phyloP scores from a whole-genome alignment of 805 yeast species.

The Lachancea thermotolerans region DNA sequence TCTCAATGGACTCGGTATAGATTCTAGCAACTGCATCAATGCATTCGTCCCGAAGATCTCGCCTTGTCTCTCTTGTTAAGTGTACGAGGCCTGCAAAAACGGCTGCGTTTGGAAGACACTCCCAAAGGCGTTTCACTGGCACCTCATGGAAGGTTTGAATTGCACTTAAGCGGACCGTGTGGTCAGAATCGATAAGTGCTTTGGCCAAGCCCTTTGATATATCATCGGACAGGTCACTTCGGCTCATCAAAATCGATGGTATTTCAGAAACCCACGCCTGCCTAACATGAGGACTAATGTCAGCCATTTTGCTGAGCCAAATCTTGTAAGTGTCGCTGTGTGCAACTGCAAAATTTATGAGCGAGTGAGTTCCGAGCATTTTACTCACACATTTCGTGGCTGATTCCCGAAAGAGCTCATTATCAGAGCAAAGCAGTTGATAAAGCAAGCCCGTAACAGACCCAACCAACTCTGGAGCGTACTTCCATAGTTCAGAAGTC shows the following conservation, averaged over 20 bases:
- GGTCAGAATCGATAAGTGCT: conserved; percentile 70
- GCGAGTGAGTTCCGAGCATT: conserved; percentile 45
- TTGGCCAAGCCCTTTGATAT: conserved; percentile 53
- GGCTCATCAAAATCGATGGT: conserved; percentile 39
- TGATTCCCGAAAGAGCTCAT: conserved; percentile 50
- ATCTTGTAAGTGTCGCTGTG: conserved; percentile 56
- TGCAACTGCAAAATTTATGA: conserved; percentile 48
- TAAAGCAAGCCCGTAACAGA: conserved; percentile 74
- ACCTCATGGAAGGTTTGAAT: conserved; percentile 45
- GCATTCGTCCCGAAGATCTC: conserved; percentile 55
- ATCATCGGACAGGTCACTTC: conserved; percentile 45
- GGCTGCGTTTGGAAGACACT: conserved; percentile 39
- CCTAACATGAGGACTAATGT: conserved; percentile 58
- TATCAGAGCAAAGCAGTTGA: conserved; percentile 71
- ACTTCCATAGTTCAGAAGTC: conserved; percentile 64
- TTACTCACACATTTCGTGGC: conserved; percentile 72
- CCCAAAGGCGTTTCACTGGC: conserved; percentile 40
- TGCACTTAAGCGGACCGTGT: conserved; percentile 59
- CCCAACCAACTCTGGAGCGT: conserved; percentile 64
- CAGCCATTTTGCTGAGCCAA: conserved; percentile 74
- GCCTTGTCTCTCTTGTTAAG: conserved; percentile 64
- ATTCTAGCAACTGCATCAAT: conserved; percentile 48
- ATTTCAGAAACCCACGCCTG: conserved; percentile 61
- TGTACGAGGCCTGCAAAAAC: conserved; percentile 52
- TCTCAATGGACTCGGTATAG: conserved; percentile 42